Evolutionary conservation across 2,329 filamentous ascomycete genomes (phyloP).

Genomic region (Piedraia hortae): DNA sequence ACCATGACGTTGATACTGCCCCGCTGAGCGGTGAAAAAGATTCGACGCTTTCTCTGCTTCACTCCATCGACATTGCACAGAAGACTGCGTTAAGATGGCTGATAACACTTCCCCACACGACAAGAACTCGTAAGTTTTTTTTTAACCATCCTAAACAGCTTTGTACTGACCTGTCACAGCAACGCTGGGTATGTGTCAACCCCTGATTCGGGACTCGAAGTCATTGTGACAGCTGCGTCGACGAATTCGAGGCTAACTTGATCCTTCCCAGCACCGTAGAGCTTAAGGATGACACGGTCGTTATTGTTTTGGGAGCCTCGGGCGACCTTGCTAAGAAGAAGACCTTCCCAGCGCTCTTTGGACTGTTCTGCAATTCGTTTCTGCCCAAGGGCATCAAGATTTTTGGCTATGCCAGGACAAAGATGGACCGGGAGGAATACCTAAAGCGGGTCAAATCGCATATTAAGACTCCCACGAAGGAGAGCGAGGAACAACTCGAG

Average conservation of each 20-base stretch:
- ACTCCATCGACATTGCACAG: too few relatives aligned
- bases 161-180: too few relatives aligned
- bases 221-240: too few relatives aligned
- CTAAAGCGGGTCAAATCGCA: constrained; percentile 84
- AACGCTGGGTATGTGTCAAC: too few relatives aligned
- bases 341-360: constrained; percentile 94
- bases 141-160: too few relatives aligned
- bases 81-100: too few relatives aligned
- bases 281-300: constrained; percentile 94
- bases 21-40: too few relatives aligned
- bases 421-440: constrained; percentile 96
- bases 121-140: too few relatives aligned
- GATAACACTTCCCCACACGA: too few relatives aligned
- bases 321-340: constrained; percentile 99
- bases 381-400: constrained; percentile 88
- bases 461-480: constrained; percentile 96
- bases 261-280: constrained; percentile 41
- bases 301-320: constrained; percentile 87
- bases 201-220: too few relatives aligned
- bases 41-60: too few relatives aligned
- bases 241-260: constrained; percentile 2
- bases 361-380: constrained; percentile 95
- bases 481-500: constrained; percentile 80
- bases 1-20: too few relatives aligned
- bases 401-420: constrained; percentile 94